Evolutionary conservation across 257 asterid genomes (phyloP).

Genomic region (Echites panduratus): DNA sequence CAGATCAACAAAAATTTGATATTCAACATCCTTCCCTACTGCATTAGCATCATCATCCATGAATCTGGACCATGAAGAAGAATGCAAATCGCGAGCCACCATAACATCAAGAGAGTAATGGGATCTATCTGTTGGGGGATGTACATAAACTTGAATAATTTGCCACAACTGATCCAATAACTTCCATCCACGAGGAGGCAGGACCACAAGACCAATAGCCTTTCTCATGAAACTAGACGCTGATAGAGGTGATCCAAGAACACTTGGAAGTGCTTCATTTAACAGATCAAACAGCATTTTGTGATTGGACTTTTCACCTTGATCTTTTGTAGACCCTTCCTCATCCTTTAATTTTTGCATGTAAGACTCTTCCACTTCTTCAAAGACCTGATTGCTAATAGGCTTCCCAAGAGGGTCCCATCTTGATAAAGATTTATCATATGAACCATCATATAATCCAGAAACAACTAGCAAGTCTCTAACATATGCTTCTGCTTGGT

Average conservation of each 20-base stretch:
- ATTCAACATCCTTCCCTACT: slow-evolving; percentile 60
- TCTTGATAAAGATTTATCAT: slow-evolving; percentile 49
- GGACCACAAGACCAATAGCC: slow-evolving; percentile 31
- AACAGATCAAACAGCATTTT: slow-evolving; percentile 59
- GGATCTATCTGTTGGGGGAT: slow-evolving; percentile 47
- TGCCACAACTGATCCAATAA: slow-evolving; percentile 59
- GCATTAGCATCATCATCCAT: slow-evolving; percentile 56
- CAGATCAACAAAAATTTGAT: slow-evolving; percentile 49
- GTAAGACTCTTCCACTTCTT: slow-evolving; percentile 64
- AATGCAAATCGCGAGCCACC: slow-evolving; percentile 58
- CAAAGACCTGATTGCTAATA: slow-evolving; percentile 61
- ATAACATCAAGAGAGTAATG: slow-evolving; percentile 46
- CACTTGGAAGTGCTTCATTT: slow-evolving; percentile 69
- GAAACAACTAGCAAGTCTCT: slow-evolving; percentile 81
- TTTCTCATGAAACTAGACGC: slow-evolving; percentile 46
- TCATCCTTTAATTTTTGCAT: slow-evolving; percentile 32
- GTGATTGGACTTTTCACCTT: slow-evolving; percentile 44
- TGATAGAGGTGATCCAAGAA: slow-evolving; percentile 46
- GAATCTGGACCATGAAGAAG: slow-evolving; percentile 51
- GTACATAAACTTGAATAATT: slow-evolving; percentile 29
- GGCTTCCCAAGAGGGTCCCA: slow-evolving; percentile 84
- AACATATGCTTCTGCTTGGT: slow-evolving; percentile 63
- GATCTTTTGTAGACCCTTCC: slow-evolving; percentile 34
- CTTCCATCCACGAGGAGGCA: slow-evolving; percentile 62
- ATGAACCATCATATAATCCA: slow-evolving; percentile 69